phyloP scores from a whole-genome alignment of 768 basidiomycete genomes.

The Boletus tomentosulus region DNA sequence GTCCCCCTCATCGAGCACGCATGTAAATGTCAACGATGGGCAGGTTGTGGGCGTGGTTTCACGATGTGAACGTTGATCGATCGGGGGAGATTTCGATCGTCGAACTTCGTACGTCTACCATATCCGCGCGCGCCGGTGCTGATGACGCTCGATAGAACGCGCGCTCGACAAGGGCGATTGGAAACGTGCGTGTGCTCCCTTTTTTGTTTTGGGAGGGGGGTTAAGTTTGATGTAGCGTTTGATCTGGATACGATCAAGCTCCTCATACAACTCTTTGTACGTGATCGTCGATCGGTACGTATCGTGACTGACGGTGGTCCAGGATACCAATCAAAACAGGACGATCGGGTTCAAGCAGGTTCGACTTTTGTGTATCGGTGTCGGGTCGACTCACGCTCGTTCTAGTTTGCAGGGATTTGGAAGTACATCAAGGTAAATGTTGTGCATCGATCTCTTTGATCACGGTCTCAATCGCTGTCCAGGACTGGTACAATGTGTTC shows the following conservation, averaged over 20 bases:
- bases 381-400: background rate
- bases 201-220: background rate
- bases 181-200: constrained; percentile 51
- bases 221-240: constrained; percentile 47
- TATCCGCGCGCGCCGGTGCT: background rate
- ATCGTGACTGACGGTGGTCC: background rate
- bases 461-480: background rate
- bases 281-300: constrained; percentile 17
- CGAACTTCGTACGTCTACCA: constrained; percentile 57
- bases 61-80: constrained; percentile 62
- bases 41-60: constrained; percentile 75
- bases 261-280: constrained; percentile 74
- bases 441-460: background rate
- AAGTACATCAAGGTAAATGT: constrained; percentile 63
- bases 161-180: constrained; percentile 64
- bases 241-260: constrained; percentile 85
- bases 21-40: background rate
- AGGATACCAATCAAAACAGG: constrained; percentile 72
- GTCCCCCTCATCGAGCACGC: constrained; percentile 15
- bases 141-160: constrained; percentile 30
- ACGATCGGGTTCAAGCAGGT: constrained; percentile 80
- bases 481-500: constrained; percentile 86
- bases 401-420: constrained; percentile 69
- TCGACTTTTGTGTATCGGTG: background rate
- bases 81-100: constrained; percentile 60